These are phyloP conservation scores for Pleurotus djamor DNA, from an alignment of 768 basidiomycete species.

Conservation along the genomic window DNA sequence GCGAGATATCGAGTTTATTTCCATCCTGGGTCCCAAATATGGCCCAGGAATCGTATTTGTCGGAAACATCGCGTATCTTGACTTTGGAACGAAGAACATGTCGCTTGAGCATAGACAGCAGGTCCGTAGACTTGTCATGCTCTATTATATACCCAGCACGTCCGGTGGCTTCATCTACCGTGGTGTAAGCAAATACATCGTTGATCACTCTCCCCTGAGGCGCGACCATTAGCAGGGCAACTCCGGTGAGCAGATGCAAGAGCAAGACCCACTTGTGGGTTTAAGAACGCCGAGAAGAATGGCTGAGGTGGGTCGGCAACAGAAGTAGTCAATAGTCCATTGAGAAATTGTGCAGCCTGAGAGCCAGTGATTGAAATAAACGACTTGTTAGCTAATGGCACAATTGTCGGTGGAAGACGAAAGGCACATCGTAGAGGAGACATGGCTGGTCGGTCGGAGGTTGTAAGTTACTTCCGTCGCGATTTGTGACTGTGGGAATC, in stretches of 20 bases:
- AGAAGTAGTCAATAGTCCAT: slow-evolving; percentile 65
- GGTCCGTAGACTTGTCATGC: slow-evolving; percentile 60
- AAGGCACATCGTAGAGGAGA: slow-evolving; percentile 41
- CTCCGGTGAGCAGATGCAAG: slow-evolving; percentile 5
- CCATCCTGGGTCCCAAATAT: slow-evolving; percentile 63
- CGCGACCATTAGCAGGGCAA: slow-evolving; percentile 10
- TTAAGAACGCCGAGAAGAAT: slow-evolving; percentile 71
- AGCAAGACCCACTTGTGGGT: slow-evolving; percentile 63
- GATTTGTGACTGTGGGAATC: slow-evolving; percentile 1
- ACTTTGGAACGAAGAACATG: slow-evolving; percentile 90
- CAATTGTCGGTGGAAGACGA: slow-evolving; percentile 48
- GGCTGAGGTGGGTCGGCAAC: slow-evolving; percentile 47
- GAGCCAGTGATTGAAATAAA: slow-evolving; percentile 78
- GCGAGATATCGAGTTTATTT: slow-evolving; percentile 23
- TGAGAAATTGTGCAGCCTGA: slow-evolving; percentile 79
- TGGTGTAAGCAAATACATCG: slow-evolving; percentile 83
- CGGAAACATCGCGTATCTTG: slow-evolving; percentile 73
- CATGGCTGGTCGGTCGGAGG: slow-evolving; percentile 16
- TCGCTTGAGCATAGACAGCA: slow-evolving; percentile 74
- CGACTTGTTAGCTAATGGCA: slow-evolving; percentile 62
- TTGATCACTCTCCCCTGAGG: slow-evolving; percentile 84
- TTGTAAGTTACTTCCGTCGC: background rate
- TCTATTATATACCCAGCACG: slow-evolving; percentile 65
- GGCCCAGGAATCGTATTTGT: slow-evolving; percentile 79
- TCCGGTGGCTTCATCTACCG: slow-evolving; percentile 33